Percentiles rank a stretch among this genome's conserved stretches.
These are phyloP conservation scores for Parsonsia alboflavescens DNA, from an alignment of 257 asterid species.

Conservation along the genomic window DNA sequence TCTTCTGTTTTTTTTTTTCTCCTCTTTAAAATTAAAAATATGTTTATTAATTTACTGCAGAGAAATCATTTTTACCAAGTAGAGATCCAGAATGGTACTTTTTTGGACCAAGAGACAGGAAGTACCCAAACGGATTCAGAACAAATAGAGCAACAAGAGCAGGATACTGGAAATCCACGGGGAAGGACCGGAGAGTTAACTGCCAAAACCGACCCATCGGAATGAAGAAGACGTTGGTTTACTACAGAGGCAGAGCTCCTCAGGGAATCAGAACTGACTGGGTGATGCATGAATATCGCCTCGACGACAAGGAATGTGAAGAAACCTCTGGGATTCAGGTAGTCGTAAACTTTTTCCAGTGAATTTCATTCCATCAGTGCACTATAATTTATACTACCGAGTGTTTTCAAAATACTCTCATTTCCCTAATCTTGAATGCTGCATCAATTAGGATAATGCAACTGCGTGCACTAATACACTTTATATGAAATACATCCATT, in stretches of 20 bases:
- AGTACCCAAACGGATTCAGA: constrained; percentile 90
- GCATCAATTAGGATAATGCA: too few relatives aligned
- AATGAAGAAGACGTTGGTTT: constrained; percentile 91
- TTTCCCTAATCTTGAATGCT: too few relatives aligned
- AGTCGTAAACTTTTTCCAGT: constrained; percentile 23
- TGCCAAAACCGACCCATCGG: constrained; percentile 76
- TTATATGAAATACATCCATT: too few relatives aligned
- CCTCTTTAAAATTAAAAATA: too few relatives aligned
- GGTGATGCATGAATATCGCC: constrained; percentile 96
- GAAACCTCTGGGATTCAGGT: constrained; percentile 86
- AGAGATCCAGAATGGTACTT: constrained; percentile 99
- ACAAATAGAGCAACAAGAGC: constrained; percentile 91
- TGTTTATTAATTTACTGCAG: constrained; percentile 35
- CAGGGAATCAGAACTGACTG: constrained; percentile 90
- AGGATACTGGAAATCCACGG: constrained; percentile 95
- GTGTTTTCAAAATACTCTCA: too few relatives aligned
- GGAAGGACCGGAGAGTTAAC: constrained; percentile 73
- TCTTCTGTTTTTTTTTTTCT: not conserved
- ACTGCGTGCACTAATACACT: too few relatives aligned
- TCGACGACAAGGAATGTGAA: constrained; percentile 74
- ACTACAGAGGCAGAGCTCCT: constrained; percentile 90
- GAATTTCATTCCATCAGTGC: too few relatives aligned
- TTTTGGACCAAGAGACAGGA: constrained; percentile 92
- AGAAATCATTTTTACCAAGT: constrained; percentile 86
- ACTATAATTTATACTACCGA: not conserved